Base-by-base conservation (phyloP, 768 basidiomycete species). In the Suillus subalutaceus region DNA sequence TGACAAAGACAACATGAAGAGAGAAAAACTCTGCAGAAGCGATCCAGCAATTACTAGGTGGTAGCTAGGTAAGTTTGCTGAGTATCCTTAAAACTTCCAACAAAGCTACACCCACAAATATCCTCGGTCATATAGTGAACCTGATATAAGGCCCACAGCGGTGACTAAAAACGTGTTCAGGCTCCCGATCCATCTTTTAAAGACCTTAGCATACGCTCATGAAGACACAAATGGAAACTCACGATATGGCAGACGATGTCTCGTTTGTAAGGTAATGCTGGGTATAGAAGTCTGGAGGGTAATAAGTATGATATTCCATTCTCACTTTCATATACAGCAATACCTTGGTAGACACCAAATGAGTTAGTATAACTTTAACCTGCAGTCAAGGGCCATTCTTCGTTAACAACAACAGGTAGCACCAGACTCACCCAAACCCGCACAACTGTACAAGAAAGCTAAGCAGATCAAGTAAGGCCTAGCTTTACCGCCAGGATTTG, bases 91-190 rank as follows among this genome's bases (percentile, higher is more conserved):
- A 43, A 52, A 12, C 40, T 16, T 64, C 57, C 23, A 43, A 40
- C 15, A 40, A 41, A 23, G 26, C 38, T 16, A 44, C 26, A 67
- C 81, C 68, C 69, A 83, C 83, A 85, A 86, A 72, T 85, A 83
- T 59, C 87, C 86, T 23, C 77, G 78, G 55, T 88, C 87, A 67
- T 84, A 85, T 4, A 81, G 72, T 53, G 81, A 77, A 12, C 86
- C 86, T 6, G 81, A 77, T 44, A 83, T 58, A n/a, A 85, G 71
- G 2, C 85, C 84, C 50, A 77, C 75, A 7, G 80, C 76, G 44
- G 85, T 72, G 32, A 81, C 73, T 15, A 86, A 72, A 63, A 83
- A 80, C 7, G 85, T 71, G 64, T 87, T 84, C 16, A 79, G 74
- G 44, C 85, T 84, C 12, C 86, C 87, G 38, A 88, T 80, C 78